Evolutionary conservation across 2,329 filamentous ascomycete genomes (phyloP), one percentile per base, ranked within the genome.

Genomic region (Madurella mycetomatis): DNA sequence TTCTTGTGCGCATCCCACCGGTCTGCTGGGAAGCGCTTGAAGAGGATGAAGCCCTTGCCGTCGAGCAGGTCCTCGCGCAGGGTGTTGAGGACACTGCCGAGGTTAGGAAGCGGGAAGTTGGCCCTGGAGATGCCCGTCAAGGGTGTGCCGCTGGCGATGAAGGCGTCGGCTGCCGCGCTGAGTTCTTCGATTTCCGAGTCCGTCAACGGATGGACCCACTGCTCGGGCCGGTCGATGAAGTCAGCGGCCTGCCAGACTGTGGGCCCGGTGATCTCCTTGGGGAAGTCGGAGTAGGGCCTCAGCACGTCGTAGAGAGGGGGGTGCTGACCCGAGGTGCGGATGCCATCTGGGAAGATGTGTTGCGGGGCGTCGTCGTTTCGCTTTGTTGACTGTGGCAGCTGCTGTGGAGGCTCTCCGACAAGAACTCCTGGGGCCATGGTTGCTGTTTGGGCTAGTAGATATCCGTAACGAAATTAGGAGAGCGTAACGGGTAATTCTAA

Each of bases 21-120:
- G 42, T 80, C 65, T 1, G 91, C 88, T 1, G 90, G 90, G 68
- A 95, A 86, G 49, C 87, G 84, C 69, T 94, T 95, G 77, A 95
- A 94, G 13, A 95, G 80, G 59, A 94, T 87, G 73, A 95, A 95
- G 15, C 91, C 91, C 66, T 94, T 94, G 60, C 89, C 90, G 67
- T 95, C 82, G 53, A 95, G 71, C 17, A 78, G 70, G 59, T 77
- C 73, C 13, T 70, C 61, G 25, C 75, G 71, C 2, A 77, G 65
- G 1, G 54, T 54, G 5, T 52, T 51, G 11, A 78, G 70, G 17
- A 65, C 57, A 11, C 64, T 67, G 61, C 69, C 64, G 3, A 78
- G 68, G 1, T 60, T 69, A 16, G 74, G 73, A 0, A 78, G 70
- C 4, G 72, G 70, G 62, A 78, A 78, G 67, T 74, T 75, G 45